phyloP scores from a whole-genome alignment of 495 filamentous ascomycete genomes.

The Daldinia concentrica region DNA sequence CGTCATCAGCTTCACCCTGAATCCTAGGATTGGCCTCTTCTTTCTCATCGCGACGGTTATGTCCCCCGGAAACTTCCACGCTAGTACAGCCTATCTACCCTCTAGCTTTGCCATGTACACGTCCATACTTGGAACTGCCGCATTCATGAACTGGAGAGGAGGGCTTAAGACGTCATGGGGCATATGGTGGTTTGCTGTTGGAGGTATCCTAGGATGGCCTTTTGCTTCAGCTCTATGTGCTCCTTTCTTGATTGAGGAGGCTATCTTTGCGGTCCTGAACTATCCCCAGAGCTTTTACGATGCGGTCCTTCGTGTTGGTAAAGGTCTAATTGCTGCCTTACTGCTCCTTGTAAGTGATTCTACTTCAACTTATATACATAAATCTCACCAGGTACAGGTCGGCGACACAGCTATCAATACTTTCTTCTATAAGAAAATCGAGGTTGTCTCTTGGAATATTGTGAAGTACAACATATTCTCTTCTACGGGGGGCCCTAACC shows the following conservation, averaged over 20 bases:
- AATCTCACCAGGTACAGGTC: constrained; percentile 29
- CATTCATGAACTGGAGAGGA: constrained; percentile 86
- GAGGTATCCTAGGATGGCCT: constrained; percentile 91
- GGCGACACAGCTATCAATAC: constrained; percentile 72
- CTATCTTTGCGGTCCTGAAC: constrained; percentile 67
- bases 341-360: constrained; percentile 71
- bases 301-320: constrained; percentile 64
- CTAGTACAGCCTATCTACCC: constrained; percentile 85
- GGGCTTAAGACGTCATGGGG: constrained; percentile 80
- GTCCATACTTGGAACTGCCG: constrained; percentile 82
- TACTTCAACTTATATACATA: background rate
- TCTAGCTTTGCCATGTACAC: constrained; percentile 98
- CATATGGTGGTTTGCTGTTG: constrained; percentile 92
- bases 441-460: constrained; percentile 88
- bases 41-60: constrained; percentile 79
- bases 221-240: constrained; percentile 84
- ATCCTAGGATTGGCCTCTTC: constrained; percentile 80
- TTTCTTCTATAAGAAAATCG: constrained; percentile 82
- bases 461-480: constrained; percentile 95
- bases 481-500: constrained; percentile 80
- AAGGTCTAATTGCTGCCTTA: constrained; percentile 73
- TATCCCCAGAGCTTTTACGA: constrained; percentile 65
- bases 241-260: constrained; percentile 85
- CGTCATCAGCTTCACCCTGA: constrained; percentile 75
- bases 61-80: constrained; percentile 93